Evolutionary conservation across 805 yeast species (phyloP).

Genomic region (Zygoascus ofunaensis): DNA sequence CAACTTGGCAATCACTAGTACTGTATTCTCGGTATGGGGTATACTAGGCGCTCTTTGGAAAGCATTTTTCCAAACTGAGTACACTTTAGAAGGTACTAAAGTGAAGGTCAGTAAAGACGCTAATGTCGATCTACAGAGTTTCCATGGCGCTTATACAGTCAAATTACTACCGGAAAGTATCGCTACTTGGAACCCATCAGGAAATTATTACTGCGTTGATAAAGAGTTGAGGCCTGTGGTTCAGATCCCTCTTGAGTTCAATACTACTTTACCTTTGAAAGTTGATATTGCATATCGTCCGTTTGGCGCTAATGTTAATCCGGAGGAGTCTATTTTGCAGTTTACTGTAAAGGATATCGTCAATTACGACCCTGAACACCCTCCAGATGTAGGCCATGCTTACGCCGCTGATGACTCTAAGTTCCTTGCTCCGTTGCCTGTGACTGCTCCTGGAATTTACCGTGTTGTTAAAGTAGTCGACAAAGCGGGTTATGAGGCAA

Average conservation of each 20-base stretch:
- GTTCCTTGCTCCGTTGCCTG: conserved; percentile 35
- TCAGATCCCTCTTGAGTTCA: conserved; percentile 64
- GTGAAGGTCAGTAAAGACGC: conserved; percentile 19
- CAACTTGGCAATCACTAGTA: conserved; percentile 47
- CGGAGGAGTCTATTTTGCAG: conserved; percentile 36
- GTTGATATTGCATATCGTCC: conserved; percentile 49
- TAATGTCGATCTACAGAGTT: conserved; percentile 34
- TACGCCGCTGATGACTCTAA: conserved; percentile 37
- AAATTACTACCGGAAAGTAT: conserved; percentile 88
- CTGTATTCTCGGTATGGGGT: conserved; percentile 12
- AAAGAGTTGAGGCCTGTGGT: conserved; percentile 25
- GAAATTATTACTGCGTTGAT: conserved; percentile 48
- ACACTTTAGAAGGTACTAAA: conserved; percentile 28
- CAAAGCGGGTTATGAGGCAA: conserved; percentile 44
- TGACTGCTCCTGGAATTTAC: conserved; percentile 68
- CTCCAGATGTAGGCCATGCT: conserved; percentile 8
- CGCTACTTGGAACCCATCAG: conserved; percentile 71
- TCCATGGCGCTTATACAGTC: conserved; percentile 68
- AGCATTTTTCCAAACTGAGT: conserved; percentile 23
- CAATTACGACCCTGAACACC: conserved; percentile 20
- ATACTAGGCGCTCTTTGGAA: conserved; percentile 18
- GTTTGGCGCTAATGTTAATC: too few relatives aligned
- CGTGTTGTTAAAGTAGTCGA: conserved; percentile 61
- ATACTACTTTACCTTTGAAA: conserved; percentile 66
- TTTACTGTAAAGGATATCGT: conserved; percentile 51